Percentiles rank a stretch among this genome's conserved stretches.
phyloP scores from a whole-genome alignment of 225 moss, liverwort and hornwort species.

The Rhytidiadelphus loreus region DNA sequence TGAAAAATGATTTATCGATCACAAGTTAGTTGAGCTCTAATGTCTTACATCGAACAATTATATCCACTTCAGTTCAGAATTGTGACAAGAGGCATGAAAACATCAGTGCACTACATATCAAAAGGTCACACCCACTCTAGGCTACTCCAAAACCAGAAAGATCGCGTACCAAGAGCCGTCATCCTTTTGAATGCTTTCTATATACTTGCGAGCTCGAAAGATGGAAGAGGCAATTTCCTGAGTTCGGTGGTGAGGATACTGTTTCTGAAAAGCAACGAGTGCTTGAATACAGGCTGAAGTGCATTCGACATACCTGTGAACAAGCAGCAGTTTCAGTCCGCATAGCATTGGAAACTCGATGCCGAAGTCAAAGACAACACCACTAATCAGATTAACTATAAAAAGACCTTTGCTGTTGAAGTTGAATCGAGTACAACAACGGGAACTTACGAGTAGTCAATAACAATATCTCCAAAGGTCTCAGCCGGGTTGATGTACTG shows the following conservation, averaged over 20 bases:
- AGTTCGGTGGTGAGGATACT: slow-evolving; percentile 68
- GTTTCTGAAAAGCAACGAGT: slow-evolving; percentile 57
- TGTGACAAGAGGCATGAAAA: not conserved
- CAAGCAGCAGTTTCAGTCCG: not conserved
- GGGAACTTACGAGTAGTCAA: slow-evolving; percentile 84
- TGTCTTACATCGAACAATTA: not conserved
- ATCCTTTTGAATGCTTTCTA: slow-evolving; percentile 52
- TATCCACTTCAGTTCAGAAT: not conserved
- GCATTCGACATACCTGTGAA: slow-evolving; percentile 82
- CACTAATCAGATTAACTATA: not conserved
- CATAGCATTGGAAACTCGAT: not conserved
- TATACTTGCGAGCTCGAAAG: slow-evolving; percentile 43
- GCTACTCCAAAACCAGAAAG: not conserved
- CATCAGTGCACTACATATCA: not conserved
- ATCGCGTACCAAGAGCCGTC: slow-evolving; percentile 85
- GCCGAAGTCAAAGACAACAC: not conserved
- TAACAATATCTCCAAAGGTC: slow-evolving; percentile 91
- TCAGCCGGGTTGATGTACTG: slow-evolving; percentile 96
- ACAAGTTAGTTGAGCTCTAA: not conserved
- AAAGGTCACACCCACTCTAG: not conserved
- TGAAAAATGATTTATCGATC: not conserved
- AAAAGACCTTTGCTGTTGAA: not conserved
- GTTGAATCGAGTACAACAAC: not conserved
- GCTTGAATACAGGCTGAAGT: slow-evolving; percentile 66
- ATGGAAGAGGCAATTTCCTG: slow-evolving; percentile 60